A percentile compares a stretch with the other conserved stretches of the same genome.
phyloP scores from a whole-genome alignment of 768 basidiomycete species.

The Lepiota venenata region DNA sequence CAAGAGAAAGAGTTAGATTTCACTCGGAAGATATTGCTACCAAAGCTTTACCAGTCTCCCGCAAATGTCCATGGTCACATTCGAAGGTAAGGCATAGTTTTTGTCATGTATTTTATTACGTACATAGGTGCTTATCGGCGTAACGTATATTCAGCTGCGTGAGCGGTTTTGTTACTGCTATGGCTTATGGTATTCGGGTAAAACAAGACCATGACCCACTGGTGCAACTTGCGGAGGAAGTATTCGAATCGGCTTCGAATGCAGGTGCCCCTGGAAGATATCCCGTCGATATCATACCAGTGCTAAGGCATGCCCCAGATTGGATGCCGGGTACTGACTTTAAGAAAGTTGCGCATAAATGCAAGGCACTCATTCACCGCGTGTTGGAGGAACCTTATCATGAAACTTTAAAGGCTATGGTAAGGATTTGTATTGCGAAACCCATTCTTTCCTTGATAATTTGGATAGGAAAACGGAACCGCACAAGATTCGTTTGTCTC shows the following conservation, averaged over 20 bases:
- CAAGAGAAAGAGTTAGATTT: slow-evolving; percentile 2
- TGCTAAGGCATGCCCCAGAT: slow-evolving; percentile 2
- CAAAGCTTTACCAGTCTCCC: not conserved
- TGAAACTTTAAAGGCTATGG: not conserved
- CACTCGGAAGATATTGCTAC: not conserved
- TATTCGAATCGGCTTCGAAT: not conserved
- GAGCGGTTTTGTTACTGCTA: not conserved
- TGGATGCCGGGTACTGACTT: slow-evolving; percentile 9
- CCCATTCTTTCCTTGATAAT: not conserved
- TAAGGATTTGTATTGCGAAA: not conserved
- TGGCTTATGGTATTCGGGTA: slow-evolving; percentile 1
- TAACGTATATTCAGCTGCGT: not conserved
- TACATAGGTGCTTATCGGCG: too few species aligned
- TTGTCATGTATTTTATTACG: too few species aligned
- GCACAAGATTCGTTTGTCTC: not conserved
- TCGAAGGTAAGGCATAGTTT: too few species aligned
- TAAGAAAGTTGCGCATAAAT: not conserved
- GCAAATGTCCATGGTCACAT: too few species aligned
- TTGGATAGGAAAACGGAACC: not conserved
- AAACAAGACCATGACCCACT: not conserved
- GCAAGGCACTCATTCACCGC: not conserved
- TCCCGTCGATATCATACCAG: slow-evolving; percentile 7
- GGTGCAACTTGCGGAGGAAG: not conserved
- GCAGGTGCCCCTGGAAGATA: not conserved
- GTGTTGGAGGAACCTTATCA: not conserved